A percentile compares a stretch with the other conserved stretches of the same genome.
Conservation (phyloP, 2,329 filamentous ascomycete species). For the Malbranchea zuffiana region DNA sequence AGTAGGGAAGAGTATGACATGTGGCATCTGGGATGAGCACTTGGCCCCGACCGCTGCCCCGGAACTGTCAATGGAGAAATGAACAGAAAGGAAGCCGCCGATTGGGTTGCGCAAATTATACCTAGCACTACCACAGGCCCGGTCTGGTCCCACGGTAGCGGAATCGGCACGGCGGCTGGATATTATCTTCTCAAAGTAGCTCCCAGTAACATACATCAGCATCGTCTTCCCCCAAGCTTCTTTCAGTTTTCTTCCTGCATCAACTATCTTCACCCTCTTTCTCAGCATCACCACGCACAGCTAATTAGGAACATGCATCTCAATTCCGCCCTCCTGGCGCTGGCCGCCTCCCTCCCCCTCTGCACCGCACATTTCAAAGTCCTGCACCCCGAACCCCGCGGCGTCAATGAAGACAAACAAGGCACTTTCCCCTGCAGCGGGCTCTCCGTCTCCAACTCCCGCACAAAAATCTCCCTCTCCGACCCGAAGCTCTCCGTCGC, state of each 20-base stretch:
- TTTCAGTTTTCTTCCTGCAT: neutral
- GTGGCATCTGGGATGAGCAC: too few species aligned
- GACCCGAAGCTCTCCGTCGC: conserved; percentile 41
- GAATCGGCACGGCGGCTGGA: too few species aligned
- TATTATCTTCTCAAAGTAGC: neutral
- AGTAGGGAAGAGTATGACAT: too few species aligned
- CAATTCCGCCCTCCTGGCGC: conserved; percentile 30
- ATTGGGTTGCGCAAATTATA: too few species aligned
- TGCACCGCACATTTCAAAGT: conserved; percentile 47
- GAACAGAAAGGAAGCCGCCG: too few species aligned
- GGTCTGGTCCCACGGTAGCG: too few species aligned
- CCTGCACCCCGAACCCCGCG: conserved; percentile 42
- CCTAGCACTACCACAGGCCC: too few species aligned
- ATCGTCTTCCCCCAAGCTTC: neutral
- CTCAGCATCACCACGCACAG: too few species aligned
- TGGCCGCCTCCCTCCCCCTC: conserved; percentile 36
- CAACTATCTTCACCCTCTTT: too few species aligned
- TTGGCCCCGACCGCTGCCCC: too few species aligned
- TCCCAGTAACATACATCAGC: neutral
- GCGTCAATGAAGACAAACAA: conserved; percentile 39
- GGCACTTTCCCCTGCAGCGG: conserved; percentile 42
- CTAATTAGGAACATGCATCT: too few species aligned
- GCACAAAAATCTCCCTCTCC: conserved; percentile 41
- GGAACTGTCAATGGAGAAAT: too few species aligned
- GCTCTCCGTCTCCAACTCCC: conserved; percentile 35